phyloP scores from a whole-genome alignment of 768 basidiomycete species.

The Calocybe gangraenosa region DNA sequence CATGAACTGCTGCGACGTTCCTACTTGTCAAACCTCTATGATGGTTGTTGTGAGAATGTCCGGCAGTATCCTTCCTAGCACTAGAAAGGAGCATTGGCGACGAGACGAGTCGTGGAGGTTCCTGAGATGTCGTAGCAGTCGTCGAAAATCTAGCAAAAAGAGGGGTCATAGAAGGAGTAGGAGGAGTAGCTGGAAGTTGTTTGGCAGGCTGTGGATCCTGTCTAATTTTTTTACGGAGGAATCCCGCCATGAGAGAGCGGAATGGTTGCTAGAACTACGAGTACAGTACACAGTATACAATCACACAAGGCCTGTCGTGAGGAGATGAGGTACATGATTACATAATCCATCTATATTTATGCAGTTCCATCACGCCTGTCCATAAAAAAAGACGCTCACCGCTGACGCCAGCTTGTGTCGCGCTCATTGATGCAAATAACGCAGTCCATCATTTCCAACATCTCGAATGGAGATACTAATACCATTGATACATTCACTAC shows the following conservation, averaged over 20 bases:
- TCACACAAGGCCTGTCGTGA: neutral
- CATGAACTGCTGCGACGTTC: constrained; percentile 8
- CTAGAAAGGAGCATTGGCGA: constrained; percentile 32
- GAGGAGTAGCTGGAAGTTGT: constrained; percentile 10
- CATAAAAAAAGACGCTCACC: no score
- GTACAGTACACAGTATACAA: neutral
- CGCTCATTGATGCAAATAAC: no score
- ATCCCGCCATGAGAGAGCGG: constrained; percentile 43
- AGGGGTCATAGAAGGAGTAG: constrained; percentile 28
- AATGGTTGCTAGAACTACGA: constrained; percentile 7
- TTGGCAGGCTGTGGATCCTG: constrained; percentile 21
- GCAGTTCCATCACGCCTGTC: no score
- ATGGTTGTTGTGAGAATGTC: constrained; percentile 9
- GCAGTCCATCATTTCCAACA: no score
- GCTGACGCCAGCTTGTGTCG: no score
- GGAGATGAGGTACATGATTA: no score
- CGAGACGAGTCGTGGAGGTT: constrained; percentile 29
- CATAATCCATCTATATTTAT: no score
- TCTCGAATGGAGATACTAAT: no score
- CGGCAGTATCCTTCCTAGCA: constrained; percentile 20
- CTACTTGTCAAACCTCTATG: constrained; percentile 5
- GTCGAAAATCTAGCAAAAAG: constrained; percentile 33
- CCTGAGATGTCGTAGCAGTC: constrained; percentile 21
- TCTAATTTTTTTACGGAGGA: constrained; percentile 50
- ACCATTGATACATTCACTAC: no score